These are phyloP conservation scores for Mercurialis annua DNA, from an alignment of 345 rosid genomes.

Conservation along the genomic window DNA sequence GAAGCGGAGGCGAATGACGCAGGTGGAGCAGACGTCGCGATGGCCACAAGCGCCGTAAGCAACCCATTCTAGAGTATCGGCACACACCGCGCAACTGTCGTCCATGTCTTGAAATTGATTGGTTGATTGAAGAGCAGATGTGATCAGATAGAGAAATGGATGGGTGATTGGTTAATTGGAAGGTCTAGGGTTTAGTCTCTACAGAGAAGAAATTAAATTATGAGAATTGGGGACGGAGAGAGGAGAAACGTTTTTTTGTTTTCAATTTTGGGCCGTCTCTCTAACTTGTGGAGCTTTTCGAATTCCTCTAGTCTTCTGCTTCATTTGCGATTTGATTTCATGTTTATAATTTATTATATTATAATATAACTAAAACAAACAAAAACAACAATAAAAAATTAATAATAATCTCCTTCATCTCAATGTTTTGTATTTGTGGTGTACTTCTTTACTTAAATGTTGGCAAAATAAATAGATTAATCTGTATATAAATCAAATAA, in stretches of 20 bases:
- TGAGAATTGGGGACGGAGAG: too few relatives aligned
- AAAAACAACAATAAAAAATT: too few relatives aligned
- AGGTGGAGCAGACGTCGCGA: conserved; percentile 84
- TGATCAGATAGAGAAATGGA: conserved; percentile 1
- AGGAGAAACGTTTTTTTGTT: neutral
- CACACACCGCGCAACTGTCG: conserved; percentile 90
- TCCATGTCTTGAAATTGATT: conserved; percentile 47
- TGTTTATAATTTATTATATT: too few relatives aligned
- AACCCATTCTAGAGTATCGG: conserved; percentile 84
- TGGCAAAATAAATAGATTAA: too few relatives aligned
- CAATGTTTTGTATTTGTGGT: too few relatives aligned
- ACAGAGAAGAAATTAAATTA: neutral
- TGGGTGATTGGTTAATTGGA: neutral
- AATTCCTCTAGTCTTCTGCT: neutral
- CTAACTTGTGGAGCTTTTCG: neutral
- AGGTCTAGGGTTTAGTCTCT: conserved; percentile 20
- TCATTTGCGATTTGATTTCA: neutral
- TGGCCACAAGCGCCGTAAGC: conserved; percentile 92
- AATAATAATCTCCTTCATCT: too few relatives aligned
- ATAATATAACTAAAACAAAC: too few relatives aligned
- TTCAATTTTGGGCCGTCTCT: neutral
- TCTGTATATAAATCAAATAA: too few relatives aligned
- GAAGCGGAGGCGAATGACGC: conserved; percentile 90
- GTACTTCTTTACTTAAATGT: too few relatives aligned
- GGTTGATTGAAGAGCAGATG: neutral